A percentile compares a stretch with the other conserved stretches of the same genome.
These are phyloP conservation scores for Acanthamoeba healyi DNA, from an alignment of 208 protist genomes.

Conservation along the genomic window DNA sequence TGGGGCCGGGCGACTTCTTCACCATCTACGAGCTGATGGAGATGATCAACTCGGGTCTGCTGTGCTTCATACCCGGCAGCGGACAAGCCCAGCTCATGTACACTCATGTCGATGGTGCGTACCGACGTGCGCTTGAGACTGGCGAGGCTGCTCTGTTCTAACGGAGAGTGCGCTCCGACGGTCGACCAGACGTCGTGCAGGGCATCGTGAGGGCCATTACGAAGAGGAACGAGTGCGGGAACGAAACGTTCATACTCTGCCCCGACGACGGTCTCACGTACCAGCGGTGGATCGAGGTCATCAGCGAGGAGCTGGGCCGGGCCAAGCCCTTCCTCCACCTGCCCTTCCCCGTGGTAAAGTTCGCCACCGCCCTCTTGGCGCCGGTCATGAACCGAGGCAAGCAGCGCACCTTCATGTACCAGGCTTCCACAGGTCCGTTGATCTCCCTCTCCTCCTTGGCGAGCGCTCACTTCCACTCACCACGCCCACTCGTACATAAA, in stretches of 20 bases:
- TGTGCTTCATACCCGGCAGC: slow-evolving; percentile 61
- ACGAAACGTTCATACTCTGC: slow-evolving; percentile 34
- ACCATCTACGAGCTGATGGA: slow-evolving; percentile 66
- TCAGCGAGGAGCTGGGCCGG: slow-evolving; percentile 29
- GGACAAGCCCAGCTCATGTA: slow-evolving; percentile 41
- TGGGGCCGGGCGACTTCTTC: slow-evolving; percentile 52
- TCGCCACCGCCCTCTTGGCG: slow-evolving; percentile 52
- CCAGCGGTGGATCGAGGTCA: slow-evolving; percentile 40
- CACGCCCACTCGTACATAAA: too few relatives aligned
- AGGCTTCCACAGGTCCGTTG: background rate
- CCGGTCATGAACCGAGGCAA: slow-evolving; percentile 59
- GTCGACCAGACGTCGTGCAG: slow-evolving; percentile 49
- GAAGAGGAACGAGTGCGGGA: background rate
- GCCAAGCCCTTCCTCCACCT: slow-evolving; percentile 39
- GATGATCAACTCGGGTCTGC: slow-evolving; percentile 60
- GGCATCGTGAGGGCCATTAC: slow-evolving; percentile 14
- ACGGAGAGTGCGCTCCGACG: too few relatives aligned
- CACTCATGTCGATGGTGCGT: slow-evolving; percentile 47
- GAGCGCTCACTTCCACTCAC: too few relatives aligned
- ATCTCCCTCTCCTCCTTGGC: background rate
- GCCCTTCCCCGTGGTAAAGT: slow-evolving; percentile 56
- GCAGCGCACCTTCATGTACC: slow-evolving; percentile 51
- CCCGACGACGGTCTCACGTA: slow-evolving; percentile 46
- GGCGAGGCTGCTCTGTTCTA: background rate
- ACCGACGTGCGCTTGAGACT: too few relatives aligned